Conservation (phyloP, 148 eudicot species). For the Cornus florida region DNA sequence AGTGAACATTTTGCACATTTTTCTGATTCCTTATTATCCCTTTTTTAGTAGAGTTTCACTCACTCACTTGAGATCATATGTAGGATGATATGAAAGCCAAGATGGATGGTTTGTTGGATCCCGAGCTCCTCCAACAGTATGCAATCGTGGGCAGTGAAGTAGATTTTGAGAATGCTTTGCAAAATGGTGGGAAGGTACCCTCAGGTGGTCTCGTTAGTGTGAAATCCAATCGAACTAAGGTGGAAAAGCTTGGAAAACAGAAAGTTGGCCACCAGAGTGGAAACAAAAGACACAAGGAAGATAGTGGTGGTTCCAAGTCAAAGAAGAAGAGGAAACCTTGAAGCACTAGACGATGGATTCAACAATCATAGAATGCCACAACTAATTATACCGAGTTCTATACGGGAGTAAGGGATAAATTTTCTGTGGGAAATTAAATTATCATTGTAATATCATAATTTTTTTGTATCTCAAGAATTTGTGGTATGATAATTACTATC, state of each 20-base stretch:
- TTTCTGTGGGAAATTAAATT: not conserved
- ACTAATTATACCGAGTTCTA: no score
- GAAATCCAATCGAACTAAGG: slow-evolving; percentile 56
- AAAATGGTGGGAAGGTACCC: slow-evolving; percentile 51
- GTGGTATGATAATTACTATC: not conserved
- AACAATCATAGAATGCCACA: not conserved
- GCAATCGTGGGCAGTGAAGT: slow-evolving; percentile 59
- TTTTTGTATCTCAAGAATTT: no score
- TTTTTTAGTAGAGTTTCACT: not conserved
- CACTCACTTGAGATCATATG: slow-evolving; percentile 1
- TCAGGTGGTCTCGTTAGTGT: slow-evolving; percentile 65
- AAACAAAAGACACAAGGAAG: slow-evolving; percentile 65
- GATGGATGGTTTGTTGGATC: slow-evolving; percentile 46
- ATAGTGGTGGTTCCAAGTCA: slow-evolving; percentile 48
- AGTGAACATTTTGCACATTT: not conserved
- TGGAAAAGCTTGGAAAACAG: slow-evolving; percentile 43
- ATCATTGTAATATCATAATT: not conserved
- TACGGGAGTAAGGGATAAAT: not conserved
- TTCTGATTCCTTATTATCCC: not conserved
- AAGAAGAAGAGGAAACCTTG: slow-evolving; percentile 67
- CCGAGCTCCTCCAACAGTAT: slow-evolving; percentile 53
- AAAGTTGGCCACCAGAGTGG: slow-evolving; percentile 36
- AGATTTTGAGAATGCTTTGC: slow-evolving; percentile 64
- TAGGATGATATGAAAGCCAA: slow-evolving; percentile 69
- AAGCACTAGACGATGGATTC: not conserved